phyloP scores from a whole-genome alignment of 2,329 filamentous ascomycete genomes.

The Orbilia ellipsospora region DNA sequence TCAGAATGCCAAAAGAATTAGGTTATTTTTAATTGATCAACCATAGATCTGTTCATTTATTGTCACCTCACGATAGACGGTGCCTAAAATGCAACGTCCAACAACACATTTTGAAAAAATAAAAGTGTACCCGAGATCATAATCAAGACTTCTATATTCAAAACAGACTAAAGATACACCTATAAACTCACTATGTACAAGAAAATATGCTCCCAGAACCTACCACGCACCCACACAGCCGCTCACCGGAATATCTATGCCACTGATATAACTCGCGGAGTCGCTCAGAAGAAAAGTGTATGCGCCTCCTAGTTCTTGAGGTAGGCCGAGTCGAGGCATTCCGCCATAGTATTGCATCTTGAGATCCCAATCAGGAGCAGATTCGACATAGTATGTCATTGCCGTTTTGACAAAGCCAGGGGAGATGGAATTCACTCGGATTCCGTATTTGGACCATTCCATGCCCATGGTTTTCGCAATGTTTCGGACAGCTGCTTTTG shows the following conservation, averaged over 20 bases:
- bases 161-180: too few relatives aligned
- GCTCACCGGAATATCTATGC: conserved; percentile 66
- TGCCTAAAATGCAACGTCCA: too few relatives aligned
- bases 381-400: conserved; percentile 67
- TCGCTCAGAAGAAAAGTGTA: conserved; percentile 71
- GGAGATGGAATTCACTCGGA: conserved; percentile 66
- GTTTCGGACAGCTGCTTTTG: conserved; percentile 60
- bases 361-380: conserved; percentile 68
- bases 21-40: too few relatives aligned
- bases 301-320: conserved; percentile 69
- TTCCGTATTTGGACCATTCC: conserved; percentile 66
- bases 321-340: conserved; percentile 68
- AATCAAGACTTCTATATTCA: too few relatives aligned
- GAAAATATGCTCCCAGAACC: too few relatives aligned
- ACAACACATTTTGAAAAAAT: too few relatives aligned
- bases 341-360: conserved; percentile 71
- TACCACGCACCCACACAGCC: conserved; percentile 61
- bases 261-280: conserved; percentile 67
- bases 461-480: conserved; percentile 64
- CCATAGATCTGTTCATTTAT: too few relatives aligned
- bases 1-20: too few relatives aligned
- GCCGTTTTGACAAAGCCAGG: conserved; percentile 65
- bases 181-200: too few relatives aligned
- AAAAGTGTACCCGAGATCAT: too few relatives aligned
- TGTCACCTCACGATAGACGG: too few relatives aligned